phyloP scores from a whole-genome alignment of 768 basidiomycete genomes.

The Suillus placidus region DNA sequence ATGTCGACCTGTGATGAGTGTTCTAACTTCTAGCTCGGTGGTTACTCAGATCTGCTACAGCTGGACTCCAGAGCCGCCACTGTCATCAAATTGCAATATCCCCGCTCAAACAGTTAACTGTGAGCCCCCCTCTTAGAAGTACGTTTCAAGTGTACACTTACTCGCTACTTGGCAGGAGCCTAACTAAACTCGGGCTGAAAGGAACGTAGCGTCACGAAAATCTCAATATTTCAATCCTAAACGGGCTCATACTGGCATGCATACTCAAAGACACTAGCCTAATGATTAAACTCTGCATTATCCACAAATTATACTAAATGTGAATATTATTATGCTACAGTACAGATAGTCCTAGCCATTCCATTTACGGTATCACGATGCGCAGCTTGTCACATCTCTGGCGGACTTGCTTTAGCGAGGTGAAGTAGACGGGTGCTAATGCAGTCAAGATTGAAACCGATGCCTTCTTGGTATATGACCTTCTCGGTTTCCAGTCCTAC shows the following conservation, averaged over 20 bases:
- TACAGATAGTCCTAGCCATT: neutral
- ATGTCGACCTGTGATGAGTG: neutral
- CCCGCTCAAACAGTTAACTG: neutral
- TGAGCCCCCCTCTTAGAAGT: neutral
- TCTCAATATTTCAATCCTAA: neutral
- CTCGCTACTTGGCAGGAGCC: neutral
- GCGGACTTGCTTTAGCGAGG: neutral
- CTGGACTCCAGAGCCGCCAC: neutral
- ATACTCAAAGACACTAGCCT: neutral
- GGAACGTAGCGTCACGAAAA: neutral
- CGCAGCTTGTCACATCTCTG: neutral
- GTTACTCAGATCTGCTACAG: neutral
- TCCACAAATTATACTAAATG: neutral
- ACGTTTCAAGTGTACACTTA: neutral
- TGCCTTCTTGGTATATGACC: slow-evolving; percentile 3
- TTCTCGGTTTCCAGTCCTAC: neutral
- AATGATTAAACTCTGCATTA: neutral
- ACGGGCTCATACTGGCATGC: neutral
- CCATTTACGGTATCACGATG: neutral
- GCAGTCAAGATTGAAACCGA: neutral
- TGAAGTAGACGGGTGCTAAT: slow-evolving; percentile 3
- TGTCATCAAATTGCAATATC: too few species aligned
- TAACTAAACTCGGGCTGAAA: neutral
- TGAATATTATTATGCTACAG: neutral
- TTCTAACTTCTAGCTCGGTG: neutral